Evolutionary conservation across 257 asterid species (phyloP).

Genomic region (Solanum paucissectum): DNA sequence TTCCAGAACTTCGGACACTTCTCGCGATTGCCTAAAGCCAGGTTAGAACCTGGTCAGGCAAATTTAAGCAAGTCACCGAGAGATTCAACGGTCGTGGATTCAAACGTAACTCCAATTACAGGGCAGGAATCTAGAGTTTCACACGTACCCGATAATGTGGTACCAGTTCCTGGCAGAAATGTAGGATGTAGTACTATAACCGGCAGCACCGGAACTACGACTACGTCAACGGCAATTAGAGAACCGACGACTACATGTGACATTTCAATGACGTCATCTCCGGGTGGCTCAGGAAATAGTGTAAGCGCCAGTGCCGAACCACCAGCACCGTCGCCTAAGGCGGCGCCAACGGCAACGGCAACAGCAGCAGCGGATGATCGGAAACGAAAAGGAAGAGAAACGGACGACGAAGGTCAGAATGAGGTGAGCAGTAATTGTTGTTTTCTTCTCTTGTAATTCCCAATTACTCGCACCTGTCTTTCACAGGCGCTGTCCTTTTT

Average conservation of each 20-base stretch:
- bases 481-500: background rate
- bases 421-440: slow-evolving; percentile 32
- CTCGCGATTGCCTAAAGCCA: slow-evolving; percentile 34
- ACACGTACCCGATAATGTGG: slow-evolving; percentile 9
- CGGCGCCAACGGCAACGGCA: background rate
- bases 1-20: slow-evolving; percentile 42
- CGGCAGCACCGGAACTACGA: slow-evolving; percentile 6
- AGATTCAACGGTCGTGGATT: slow-evolving; percentile 42
- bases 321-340: background rate
- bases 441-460: background rate
- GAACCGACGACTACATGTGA: slow-evolving; percentile 35
- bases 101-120: slow-evolving; percentile 32
- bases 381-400: slow-evolving; percentile 54
- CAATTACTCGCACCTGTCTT: background rate
- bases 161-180: slow-evolving; percentile 10
- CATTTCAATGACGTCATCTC: slow-evolving; percentile 38
- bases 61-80: slow-evolving; percentile 9
- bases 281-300: slow-evolving; percentile 48
- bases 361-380: slow-evolving; percentile 17
- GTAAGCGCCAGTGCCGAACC: slow-evolving; percentile 36
- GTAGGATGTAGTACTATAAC: slow-evolving; percentile 10
- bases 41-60: slow-evolving; percentile 23
- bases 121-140: slow-evolving; percentile 25
- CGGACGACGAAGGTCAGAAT: slow-evolving; percentile 49
- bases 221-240: slow-evolving; percentile 8